Conservation (phyloP, 208 protist genomes). For the Trypanosomatidae sp. region DNA sequence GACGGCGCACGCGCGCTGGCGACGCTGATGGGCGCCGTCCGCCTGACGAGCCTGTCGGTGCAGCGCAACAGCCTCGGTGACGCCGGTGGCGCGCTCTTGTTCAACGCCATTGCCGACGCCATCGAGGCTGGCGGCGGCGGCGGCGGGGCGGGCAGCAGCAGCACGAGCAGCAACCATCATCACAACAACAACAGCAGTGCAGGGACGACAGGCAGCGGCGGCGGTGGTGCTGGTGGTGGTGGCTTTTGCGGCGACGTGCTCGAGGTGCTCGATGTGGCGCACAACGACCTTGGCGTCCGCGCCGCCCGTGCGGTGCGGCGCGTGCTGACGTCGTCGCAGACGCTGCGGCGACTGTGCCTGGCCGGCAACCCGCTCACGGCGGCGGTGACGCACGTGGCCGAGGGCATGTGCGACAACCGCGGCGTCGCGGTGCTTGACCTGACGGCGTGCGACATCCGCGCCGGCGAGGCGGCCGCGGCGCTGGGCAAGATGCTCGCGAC, state of each 20-base stretch:
- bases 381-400: conserved; percentile 34
- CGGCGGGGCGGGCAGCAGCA: conserved; percentile 32
- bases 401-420: conserved; percentile 62
- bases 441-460: conserved; percentile 39
- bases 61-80: conserved; percentile 69
- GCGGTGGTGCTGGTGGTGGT: conserved; percentile 32
- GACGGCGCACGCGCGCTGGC: conserved; percentile 51
- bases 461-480: conserved; percentile 20
- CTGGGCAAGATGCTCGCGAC: conserved; percentile 33
- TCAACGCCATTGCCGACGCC: conserved; percentile 34
- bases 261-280: conserved; percentile 51
- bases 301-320: conserved; percentile 30
- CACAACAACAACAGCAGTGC: conserved; percentile 59
- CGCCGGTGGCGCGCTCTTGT: conserved; percentile 41
- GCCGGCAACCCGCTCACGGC: conserved; percentile 41
- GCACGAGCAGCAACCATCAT: conserved; percentile 18
- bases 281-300: conserved; percentile 44
- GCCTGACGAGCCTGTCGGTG: conserved; percentile 38
- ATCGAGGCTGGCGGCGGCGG: conserved; percentile 41
- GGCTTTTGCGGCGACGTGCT: conserved; percentile 21
- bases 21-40: conserved; percentile 12
- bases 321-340: conserved; percentile 23
- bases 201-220: conserved; percentile 35
- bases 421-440: conserved; percentile 28
- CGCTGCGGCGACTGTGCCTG: conserved; percentile 32